Evolutionary conservation across 2,329 filamentous ascomycete species (phyloP).

Genomic region (Ophiosphaerella herpotricha): DNA sequence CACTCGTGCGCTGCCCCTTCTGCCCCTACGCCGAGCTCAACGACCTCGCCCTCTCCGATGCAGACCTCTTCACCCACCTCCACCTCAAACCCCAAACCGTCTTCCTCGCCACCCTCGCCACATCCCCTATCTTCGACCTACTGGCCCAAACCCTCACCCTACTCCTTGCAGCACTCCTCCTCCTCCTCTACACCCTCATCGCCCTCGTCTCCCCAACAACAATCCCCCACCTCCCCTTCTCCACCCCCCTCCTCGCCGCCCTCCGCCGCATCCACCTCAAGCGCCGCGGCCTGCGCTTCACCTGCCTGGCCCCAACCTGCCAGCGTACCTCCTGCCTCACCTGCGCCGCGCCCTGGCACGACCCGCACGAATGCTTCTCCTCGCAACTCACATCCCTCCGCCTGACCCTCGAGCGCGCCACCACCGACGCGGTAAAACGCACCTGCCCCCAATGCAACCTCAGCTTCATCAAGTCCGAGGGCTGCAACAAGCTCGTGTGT

Average conservation of each 20-base stretch:
- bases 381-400: conserved; percentile 74
- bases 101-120: conserved; percentile 29
- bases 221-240: conserved; percentile 23
- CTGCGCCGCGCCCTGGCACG: conserved; percentile 81
- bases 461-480: conserved; percentile 88
- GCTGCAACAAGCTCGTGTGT: conserved; percentile 97
- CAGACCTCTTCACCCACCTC: conserved; percentile 31
- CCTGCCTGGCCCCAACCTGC: conserved; percentile 73
- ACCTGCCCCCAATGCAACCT: conserved; percentile 91
- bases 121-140: conserved; percentile 39
- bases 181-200: conserved; percentile 40
- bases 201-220: conserved; percentile 20
- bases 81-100: conserved; percentile 40
- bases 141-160: conserved; percentile 51
- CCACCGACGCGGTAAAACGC: conserved; percentile 91
- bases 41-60: conserved; percentile 41
- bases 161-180: conserved; percentile 59
- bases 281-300: conserved; percentile 75
- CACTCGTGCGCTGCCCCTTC: conserved; percentile 84
- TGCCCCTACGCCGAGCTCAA: conserved; percentile 91
- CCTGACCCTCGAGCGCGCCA: conserved; percentile 88
- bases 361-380: conserved; percentile 90
- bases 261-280: conserved; percentile 71
- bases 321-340: conserved; percentile 74
- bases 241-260: conserved; percentile 60